Evolutionary conservation across 345 rosid genomes (phyloP).

Genomic region (Eutrema japonicum): DNA sequence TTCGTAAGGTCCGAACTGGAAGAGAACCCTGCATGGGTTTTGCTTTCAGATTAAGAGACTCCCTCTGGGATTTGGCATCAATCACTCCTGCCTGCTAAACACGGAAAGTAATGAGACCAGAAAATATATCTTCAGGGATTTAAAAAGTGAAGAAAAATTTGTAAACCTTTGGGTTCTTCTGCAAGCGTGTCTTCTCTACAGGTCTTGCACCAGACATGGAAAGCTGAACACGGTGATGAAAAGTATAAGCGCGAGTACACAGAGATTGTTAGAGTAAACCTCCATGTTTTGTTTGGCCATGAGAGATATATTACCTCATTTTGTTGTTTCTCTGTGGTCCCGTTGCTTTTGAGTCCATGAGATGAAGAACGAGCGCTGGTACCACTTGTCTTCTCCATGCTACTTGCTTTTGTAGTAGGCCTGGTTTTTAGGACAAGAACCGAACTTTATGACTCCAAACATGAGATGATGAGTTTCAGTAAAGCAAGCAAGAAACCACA

Average conservation of each 20-base stretch:
- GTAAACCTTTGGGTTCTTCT: conserved; percentile 39
- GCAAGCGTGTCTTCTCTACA: conserved; percentile 37
- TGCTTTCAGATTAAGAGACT: conserved; percentile 29
- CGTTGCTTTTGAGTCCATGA: conserved; percentile 27
- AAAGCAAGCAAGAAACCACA: conserved; percentile 30
- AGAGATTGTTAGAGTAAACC: neutral
- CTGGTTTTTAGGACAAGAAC: conserved; percentile 26
- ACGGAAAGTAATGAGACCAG: conserved; percentile 22
- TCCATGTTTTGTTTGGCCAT: conserved; percentile 10
- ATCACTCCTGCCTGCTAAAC: conserved; percentile 35
- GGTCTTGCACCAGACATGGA: conserved; percentile 34
- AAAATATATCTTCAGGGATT: neutral
- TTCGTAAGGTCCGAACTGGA: conserved; percentile 12
- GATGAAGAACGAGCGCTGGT: conserved; percentile 27
- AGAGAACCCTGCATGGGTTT: conserved; percentile 30
- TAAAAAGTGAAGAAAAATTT: neutral
- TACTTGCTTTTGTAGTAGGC: conserved; percentile 35
- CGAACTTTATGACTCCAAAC: conserved; percentile 10
- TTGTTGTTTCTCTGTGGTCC: conserved; percentile 26
- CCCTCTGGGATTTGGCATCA: conserved; percentile 32
- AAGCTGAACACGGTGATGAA: conserved; percentile 12
- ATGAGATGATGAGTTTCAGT: conserved; percentile 7
- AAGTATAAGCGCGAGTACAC: neutral
- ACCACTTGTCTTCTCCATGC: conserved; percentile 27
- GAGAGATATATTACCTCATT: conserved; percentile 38